Base-by-base conservation (phyloP, 2,329 filamentous ascomycete genomes). In the Ophiostoma montium region DNA sequence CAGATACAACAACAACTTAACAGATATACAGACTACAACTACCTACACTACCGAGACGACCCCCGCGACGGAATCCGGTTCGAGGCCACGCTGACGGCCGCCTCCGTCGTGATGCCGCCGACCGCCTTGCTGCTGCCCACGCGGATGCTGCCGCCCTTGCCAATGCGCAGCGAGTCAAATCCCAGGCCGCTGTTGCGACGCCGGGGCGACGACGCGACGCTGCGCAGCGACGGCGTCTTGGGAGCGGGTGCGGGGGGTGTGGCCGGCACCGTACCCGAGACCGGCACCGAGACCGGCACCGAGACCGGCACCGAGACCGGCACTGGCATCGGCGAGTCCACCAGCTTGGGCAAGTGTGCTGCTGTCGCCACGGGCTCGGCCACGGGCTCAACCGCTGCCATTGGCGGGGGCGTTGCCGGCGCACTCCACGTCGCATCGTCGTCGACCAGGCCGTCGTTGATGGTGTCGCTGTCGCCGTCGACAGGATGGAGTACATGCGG, bases 141-240 rank as follows among this genome's bases (percentile, higher is more conserved):
- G 3, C 49, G 53, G 45, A 57, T 56, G 41, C 55, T 46, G 9
- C 49, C 35, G 21, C 50, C 53, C 36, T 52, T 54, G 38, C 60
- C 59, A 31, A 32, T 46, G 6, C 47, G 30, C 15, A 59, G 52
- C 6, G 60, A 58, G 50, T 62, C 62, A 12, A 66, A 52, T 49
- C 61, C 63, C 12, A 65, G 54, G 51, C 54, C 58, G 52, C 60
- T 62, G 33, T 53, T 56, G 49, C 61, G 64, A 16, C 57, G 55
- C 58, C 57, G 33, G 60, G 55, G 41, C 51, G 57, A 52, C 19
- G 50, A 8, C 30, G 39, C 42, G 19, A 35, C 36, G 19, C 47
- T 52, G 23, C 47, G 44, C 6, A 45, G n/a, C 18, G 42, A 12
- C 5, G 42, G 30, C 10, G 19, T 9, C 15, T 31, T 42, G 39